Percentiles rank a stretch among this genome's conserved stretches.
These are phyloP conservation scores for Psilocybe cyanescens DNA, from an alignment of 768 basidiomycete species.

Conservation along the genomic window DNA sequence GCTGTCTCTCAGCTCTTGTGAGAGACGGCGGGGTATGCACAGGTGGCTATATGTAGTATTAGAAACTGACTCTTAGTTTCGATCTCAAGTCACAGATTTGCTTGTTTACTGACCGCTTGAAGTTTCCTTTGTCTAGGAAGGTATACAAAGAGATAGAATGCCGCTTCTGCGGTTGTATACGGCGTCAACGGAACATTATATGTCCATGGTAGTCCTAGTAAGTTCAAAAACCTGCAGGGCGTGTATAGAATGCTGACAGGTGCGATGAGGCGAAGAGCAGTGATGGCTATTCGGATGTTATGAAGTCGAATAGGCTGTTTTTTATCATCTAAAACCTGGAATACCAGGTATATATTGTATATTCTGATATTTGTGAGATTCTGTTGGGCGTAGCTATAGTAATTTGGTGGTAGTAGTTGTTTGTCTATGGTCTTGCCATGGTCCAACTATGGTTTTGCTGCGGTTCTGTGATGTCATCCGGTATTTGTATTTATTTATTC, in stretches of 20 bases:
- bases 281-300: slow-evolving; percentile 52
- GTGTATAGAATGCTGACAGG: slow-evolving; percentile 49
- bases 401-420: no score
- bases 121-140: slow-evolving; percentile 47
- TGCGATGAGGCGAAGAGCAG: slow-evolving; percentile 48
- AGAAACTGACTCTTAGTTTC: no score
- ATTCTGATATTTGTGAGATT: no score
- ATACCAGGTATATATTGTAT: no score
- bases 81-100: no score
- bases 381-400: no score
- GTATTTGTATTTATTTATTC: no score
- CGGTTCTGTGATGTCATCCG: no score
- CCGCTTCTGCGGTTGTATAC: slow-evolving; percentile 45
- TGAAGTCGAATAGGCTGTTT: slow-evolving; percentile 51
- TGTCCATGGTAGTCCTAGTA: slow-evolving; percentile 28
- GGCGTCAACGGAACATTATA: slow-evolving; percentile 8
- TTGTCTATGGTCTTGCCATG: no score
- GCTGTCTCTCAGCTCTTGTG: slow-evolving; percentile 44
- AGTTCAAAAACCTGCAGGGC: slow-evolving; percentile 26
- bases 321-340: slow-evolving; percentile 42
- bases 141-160: slow-evolving; percentile 54
- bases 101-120: slow-evolving; percentile 44
- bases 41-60: slow-evolving; percentile 29
- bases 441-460: no score
- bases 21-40: slow-evolving; percentile 36